A percentile compares a stretch with the other conserved stretches of the same genome.
Conservation (phyloP, 306 rosid genomes). For the Trifolium subterraneum region DNA sequence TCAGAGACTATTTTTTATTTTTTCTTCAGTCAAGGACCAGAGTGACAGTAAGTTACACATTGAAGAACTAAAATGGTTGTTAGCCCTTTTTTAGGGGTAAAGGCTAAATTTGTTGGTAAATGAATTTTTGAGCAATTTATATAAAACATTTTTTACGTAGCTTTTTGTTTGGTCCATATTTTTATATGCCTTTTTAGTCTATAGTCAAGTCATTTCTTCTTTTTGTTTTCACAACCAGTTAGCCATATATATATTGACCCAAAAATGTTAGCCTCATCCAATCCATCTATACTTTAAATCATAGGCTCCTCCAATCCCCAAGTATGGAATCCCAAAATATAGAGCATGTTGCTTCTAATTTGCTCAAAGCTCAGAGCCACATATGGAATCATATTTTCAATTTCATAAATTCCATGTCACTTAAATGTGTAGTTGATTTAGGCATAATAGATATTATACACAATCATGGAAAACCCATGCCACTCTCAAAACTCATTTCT, state of each 20-base stretch:
- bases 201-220: too few relatives aligned
- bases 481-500: conserved; percentile 19
- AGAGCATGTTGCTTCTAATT: background rate
- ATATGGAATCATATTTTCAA: conserved; percentile 13
- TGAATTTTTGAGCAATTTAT: too few relatives aligned
- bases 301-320: background rate
- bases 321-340: background rate
- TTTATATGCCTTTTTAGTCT: too few relatives aligned
- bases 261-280: background rate
- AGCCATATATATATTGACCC: background rate
- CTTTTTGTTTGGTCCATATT: too few relatives aligned
- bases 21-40: too few relatives aligned
- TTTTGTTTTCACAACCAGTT: conserved; percentile 31
- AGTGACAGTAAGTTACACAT: too few relatives aligned
- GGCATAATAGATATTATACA: background rate
- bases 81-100: too few relatives aligned
- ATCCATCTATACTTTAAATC: background rate
- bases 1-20: too few relatives aligned
- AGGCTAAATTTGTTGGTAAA: too few relatives aligned
- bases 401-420: conserved; percentile 5
- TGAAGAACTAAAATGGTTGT: too few relatives aligned
- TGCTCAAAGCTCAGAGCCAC: conserved; percentile 1
- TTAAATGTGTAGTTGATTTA: conserved; percentile 9
- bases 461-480: background rate
- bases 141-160: too few relatives aligned